Evolutionary conservation across 2,329 filamentous ascomycete species (phyloP).

Genomic region (Camptophora hylomeconis): DNA sequence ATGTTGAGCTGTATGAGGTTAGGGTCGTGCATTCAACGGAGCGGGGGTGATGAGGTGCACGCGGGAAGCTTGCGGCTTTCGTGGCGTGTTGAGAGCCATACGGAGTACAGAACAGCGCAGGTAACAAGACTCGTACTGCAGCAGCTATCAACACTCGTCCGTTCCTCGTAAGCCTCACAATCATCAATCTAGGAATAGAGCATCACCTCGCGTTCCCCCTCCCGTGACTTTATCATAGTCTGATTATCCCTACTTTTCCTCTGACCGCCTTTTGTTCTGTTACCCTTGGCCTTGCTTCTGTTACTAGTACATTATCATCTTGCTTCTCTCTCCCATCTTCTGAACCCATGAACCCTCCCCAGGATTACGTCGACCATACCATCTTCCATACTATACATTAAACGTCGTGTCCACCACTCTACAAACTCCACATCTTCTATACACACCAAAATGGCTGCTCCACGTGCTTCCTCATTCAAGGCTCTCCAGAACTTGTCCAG

Average conservation of each 20-base stretch:
- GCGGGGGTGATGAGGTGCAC: neutral
- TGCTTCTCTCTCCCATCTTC: neutral
- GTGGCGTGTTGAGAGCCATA: neutral
- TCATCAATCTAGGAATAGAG: neutral
- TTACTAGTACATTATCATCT: neutral
- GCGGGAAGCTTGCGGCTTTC: neutral
- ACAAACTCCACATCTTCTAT: slow-evolving; percentile 1
- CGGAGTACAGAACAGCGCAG: neutral
- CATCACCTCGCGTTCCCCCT: neutral
- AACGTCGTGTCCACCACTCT: neutral
- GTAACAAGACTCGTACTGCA: neutral
- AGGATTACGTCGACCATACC: slow-evolving; percentile 18
- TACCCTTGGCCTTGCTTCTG: neutral
- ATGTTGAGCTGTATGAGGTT: no score
- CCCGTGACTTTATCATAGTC: neutral
- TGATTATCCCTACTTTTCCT: neutral
- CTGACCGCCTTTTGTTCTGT: neutral
- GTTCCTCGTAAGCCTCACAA: neutral
- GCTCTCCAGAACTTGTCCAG: slow-evolving; percentile 28
- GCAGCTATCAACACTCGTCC: neutral
- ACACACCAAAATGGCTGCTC: slow-evolving; percentile 27
- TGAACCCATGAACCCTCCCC: slow-evolving; percentile 14
- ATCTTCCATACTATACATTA: slow-evolving; percentile 17
- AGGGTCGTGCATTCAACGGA: neutral
- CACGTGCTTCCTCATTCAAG: slow-evolving; percentile 31